Evolutionary conservation across 768 basidiomycete genomes (phyloP).

Genomic region (Mycena vitilis): DNA sequence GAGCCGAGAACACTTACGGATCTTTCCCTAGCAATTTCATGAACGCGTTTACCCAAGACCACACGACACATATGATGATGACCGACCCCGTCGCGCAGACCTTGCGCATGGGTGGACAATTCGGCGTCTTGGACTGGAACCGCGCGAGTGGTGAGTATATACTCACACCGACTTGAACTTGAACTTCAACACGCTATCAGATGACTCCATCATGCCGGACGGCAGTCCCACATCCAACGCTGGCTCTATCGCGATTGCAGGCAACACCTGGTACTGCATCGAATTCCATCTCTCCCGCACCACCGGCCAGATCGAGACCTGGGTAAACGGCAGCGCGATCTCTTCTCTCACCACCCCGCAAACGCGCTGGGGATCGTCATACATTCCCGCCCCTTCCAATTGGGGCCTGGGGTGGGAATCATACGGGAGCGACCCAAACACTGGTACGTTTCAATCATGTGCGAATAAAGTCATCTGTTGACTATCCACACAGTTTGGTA

Average conservation of each 20-base stretch:
- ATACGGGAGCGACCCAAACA: slow-evolving; percentile 36
- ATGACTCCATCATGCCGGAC: slow-evolving; percentile 40
- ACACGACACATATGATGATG: slow-evolving; percentile 40
- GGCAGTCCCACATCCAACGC: slow-evolving; percentile 34
- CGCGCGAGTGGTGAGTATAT: slow-evolving; percentile 34
- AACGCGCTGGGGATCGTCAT: slow-evolving; percentile 37
- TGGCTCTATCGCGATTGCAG: slow-evolving; percentile 35
- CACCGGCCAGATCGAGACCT: slow-evolving; percentile 36
- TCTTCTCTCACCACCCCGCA: slow-evolving; percentile 37
- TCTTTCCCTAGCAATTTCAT: slow-evolving; percentile 35
- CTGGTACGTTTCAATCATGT: slow-evolving; percentile 33
- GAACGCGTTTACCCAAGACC: slow-evolving; percentile 37
- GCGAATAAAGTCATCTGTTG: slow-evolving; percentile 17
- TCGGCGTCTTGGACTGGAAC: slow-evolving; percentile 39
- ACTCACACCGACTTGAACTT: slow-evolving; percentile 20
- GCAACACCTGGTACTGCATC: slow-evolving; percentile 39
- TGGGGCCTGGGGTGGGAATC: slow-evolving; percentile 39
- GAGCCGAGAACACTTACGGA: slow-evolving; percentile 20
- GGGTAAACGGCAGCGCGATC: slow-evolving; percentile 34
- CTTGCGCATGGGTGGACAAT: slow-evolving; percentile 38
- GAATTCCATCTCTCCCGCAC: slow-evolving; percentile 38
- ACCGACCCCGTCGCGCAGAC: slow-evolving; percentile 39
- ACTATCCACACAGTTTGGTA: slow-evolving; percentile 36
- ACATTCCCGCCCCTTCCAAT: slow-evolving; percentile 36
- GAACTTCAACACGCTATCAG: slow-evolving; percentile 26